phyloP scores from a whole-genome alignment of 2,329 filamentous ascomycete genomes.

The Sporothrix brasiliensis region DNA sequence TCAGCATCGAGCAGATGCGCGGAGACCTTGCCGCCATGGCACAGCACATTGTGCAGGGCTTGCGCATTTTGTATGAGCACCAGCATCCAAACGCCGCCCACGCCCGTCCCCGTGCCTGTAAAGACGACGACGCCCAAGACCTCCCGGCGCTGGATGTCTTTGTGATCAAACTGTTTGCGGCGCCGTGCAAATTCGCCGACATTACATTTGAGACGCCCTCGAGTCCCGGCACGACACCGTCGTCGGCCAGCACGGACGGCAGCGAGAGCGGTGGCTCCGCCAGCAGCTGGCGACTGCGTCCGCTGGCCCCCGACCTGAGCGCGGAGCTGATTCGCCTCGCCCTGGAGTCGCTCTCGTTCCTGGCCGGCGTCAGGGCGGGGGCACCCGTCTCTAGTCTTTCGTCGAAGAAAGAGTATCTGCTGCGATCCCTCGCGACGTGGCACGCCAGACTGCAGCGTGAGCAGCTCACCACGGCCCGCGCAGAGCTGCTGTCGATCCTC shows the following conservation, averaged over 20 bases:
- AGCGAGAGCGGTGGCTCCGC: neutral
- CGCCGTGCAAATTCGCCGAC: conserved; percentile 47
- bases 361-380: neutral
- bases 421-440: neutral
- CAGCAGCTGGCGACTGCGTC: neutral
- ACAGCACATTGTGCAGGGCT: conserved; percentile 49
- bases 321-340: neutral
- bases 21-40: conserved; percentile 48
- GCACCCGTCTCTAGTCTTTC: neutral
- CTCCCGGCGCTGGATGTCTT: conserved; percentile 49
- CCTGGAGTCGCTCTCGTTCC: neutral
- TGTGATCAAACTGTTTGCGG: conserved; percentile 49
- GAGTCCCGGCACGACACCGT: neutral
- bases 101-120: too few relatives aligned
- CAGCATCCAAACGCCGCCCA: conserved; percentile 33
- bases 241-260: neutral
- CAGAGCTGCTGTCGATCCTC: neutral
- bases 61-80: conserved; percentile 50
- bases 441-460: neutral
- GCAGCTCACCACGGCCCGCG: neutral
- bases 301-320: conserved; percentile 3
- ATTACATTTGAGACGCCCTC: neutral
- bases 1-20: conserved; percentile 52
- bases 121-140: too few relatives aligned
- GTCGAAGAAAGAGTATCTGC: neutral